Percentiles rank a stretch among this genome's conserved stretches.
Conservation (phyloP, 768 basidiomycete species). For the Russula emetica region DNA sequence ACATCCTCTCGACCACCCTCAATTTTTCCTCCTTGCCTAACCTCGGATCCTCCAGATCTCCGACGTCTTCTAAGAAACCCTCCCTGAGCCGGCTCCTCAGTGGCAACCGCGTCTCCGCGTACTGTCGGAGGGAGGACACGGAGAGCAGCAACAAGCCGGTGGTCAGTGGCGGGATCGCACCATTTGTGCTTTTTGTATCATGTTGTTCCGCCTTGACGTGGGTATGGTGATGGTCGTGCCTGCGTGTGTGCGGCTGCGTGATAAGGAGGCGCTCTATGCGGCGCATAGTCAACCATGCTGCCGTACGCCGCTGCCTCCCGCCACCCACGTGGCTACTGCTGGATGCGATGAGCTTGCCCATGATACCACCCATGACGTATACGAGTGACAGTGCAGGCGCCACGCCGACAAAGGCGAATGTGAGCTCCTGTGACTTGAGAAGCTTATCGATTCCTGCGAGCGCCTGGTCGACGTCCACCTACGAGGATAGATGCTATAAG, state of each 20-base stretch:
- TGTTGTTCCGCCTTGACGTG: conserved; percentile 9
- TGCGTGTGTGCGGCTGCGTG: conserved; percentile 39
- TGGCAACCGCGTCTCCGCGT: conserved; percentile 56
- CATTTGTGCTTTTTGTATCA: conserved; percentile 25
- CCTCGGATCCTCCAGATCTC: conserved; percentile 71
- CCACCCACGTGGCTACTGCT: conserved; percentile 58
- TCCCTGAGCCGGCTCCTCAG: conserved; percentile 57
- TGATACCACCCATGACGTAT: conserved; percentile 57
- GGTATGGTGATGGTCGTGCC: conserved; percentile 19
- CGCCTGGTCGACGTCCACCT: conserved; percentile 92
- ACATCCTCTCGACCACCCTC: conserved; percentile 77
- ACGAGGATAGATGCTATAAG: background rate
- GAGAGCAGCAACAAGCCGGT: conserved; percentile 72
- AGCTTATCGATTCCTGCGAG: conserved; percentile 89
- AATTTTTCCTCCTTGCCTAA: conserved; percentile 69
- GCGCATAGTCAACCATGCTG: conserved; percentile 74
- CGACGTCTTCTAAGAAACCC: conserved; percentile 82
- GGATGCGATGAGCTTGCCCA: conserved; percentile 47
- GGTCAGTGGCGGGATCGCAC: conserved; percentile 51
- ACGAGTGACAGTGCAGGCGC: conserved; percentile 83
- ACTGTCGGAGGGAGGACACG: conserved; percentile 59
- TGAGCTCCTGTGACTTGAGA: conserved; percentile 89
- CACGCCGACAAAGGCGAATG: conserved; percentile 95
- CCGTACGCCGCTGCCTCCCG: conserved; percentile 44
- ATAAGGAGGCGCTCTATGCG: conserved; percentile 67